Conservation (phyloP, 2,329 filamentous ascomycete genomes). For the Hymenoscyphus scutula region DNA sequence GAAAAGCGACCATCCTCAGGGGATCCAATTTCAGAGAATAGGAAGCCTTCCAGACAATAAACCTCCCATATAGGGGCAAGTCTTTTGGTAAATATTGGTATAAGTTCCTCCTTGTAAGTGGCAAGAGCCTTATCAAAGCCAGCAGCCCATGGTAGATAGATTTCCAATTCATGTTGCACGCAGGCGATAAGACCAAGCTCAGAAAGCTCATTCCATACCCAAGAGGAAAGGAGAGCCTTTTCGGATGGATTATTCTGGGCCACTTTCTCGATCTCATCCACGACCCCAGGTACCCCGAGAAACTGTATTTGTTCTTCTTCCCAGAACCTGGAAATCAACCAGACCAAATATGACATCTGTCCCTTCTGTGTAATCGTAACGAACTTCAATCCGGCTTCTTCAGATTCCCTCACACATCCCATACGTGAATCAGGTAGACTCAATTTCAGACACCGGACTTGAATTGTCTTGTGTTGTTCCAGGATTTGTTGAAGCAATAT, state of each 20-base stretch:
- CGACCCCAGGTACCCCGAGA: slow-evolving; percentile 17
- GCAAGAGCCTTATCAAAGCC: slow-evolving; percentile 12
- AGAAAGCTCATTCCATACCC: slow-evolving; percentile 16
- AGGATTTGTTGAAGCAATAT: slow-evolving; percentile 41
- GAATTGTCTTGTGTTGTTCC: slow-evolving; percentile 37
- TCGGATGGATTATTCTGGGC: slow-evolving; percentile 21
- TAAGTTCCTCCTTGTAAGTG: background rate
- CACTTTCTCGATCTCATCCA: slow-evolving; percentile 24
- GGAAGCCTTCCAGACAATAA: background rate
- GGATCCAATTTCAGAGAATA: slow-evolving; percentile 13
- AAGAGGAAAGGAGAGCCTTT: slow-evolving; percentile 23
- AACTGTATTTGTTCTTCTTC: slow-evolving; percentile 9
- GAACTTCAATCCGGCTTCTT: slow-evolving; percentile 28
- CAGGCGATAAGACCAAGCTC: slow-evolving; percentile 22
- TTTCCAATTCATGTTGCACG: slow-evolving; percentile 21
- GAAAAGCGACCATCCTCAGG: slow-evolving; percentile 25
- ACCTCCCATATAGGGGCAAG: background rate
- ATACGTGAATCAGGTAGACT: slow-evolving; percentile 38
- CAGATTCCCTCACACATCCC: slow-evolving; percentile 36
- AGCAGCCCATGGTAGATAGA: slow-evolving; percentile 26
- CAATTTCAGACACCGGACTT: slow-evolving; percentile 33
- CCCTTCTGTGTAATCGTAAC: slow-evolving; percentile 12
- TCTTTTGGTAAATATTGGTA: background rate
- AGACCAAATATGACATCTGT: slow-evolving; percentile 9
- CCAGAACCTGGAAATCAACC: slow-evolving; percentile 20